phyloP scores from a whole-genome alignment of 345 rosid genomes.

The Raphanus sativus region DNA sequence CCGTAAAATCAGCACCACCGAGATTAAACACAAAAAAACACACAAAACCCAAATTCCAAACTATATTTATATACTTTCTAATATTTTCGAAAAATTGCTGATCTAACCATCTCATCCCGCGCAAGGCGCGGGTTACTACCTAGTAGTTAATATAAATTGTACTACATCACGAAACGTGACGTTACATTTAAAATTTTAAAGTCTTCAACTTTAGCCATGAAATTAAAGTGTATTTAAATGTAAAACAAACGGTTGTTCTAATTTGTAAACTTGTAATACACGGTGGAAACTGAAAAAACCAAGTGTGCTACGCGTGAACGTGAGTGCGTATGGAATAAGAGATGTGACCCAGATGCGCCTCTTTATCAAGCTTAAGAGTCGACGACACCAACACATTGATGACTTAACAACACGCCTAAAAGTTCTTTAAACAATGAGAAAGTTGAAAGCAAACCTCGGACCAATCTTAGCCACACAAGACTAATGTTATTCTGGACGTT shows the following conservation, averaged over 20 bases:
- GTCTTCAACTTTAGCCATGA: background rate
- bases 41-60: too few species aligned
- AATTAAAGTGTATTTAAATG: background rate
- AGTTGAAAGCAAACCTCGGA: conserved; percentile 20
- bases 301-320: conserved; percentile 28
- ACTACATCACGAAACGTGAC: conserved; percentile 22
- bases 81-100: too few species aligned
- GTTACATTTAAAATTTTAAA: conserved; percentile 1
- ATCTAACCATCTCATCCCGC: too few species aligned
- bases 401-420: background rate
- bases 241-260: conserved; percentile 1
- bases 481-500: conserved; percentile 1
- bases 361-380: conserved; percentile 3
- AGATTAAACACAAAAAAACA: too few species aligned
- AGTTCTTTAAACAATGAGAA: background rate
- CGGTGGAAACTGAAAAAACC: background rate
- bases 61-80: too few species aligned
- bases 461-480: conserved; percentile 21
- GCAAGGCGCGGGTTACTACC: too few species aligned
- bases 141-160: background rate
- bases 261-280: background rate
- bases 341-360: background rate
- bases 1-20: too few species aligned
- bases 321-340: conserved; percentile 18
- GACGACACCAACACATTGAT: conserved; percentile 2